These are phyloP conservation scores for Fusarium neocosmosporiellum DNA, from an alignment of 2,329 filamentous ascomycete genomes.

Conservation along the genomic window DNA sequence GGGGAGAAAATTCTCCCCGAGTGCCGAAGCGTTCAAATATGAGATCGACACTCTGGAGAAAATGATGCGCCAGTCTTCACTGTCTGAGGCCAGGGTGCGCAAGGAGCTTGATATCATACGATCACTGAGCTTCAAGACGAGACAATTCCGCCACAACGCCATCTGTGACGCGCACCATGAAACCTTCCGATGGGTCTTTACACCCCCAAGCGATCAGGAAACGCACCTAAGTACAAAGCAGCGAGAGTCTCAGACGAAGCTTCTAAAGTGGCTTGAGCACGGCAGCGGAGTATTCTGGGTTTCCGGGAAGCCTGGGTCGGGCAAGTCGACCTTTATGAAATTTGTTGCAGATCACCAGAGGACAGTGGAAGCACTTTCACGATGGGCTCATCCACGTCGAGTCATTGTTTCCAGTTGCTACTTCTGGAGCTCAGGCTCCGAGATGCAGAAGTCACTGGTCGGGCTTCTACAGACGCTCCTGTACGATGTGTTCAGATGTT, in stretches of 20 bases:
- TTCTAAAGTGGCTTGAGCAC: constrained; percentile 36
- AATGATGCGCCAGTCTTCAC: background rate
- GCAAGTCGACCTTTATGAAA: constrained; percentile 19
- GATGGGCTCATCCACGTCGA: background rate
- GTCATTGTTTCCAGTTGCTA: constrained; percentile 18
- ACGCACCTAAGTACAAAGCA: constrained; percentile 19
- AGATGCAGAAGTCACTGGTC: constrained; percentile 23
- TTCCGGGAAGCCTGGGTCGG: constrained; percentile 50
- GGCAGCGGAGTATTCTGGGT: constrained; percentile 42
- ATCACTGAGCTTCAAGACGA: background rate
- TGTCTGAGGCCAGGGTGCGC: background rate
- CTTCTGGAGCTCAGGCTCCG: constrained; percentile 22
- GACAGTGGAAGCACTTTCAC: background rate
- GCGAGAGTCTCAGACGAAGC: constrained; percentile 8
- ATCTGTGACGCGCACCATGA: constrained; percentile 9
- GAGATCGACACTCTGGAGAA: background rate
- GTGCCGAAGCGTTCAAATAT: background rate
- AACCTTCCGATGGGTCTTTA: constrained; percentile 42
- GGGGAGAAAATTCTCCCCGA: background rate
- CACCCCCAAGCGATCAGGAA: background rate
- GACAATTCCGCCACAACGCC: background rate
- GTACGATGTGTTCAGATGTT: constrained; percentile 10
- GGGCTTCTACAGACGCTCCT: constrained; percentile 18
- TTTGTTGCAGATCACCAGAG: constrained; percentile 4
- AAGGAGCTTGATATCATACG: background rate